Percentiles rank a stretch among this genome's conserved stretches.
phyloP scores from a whole-genome alignment of 2,329 filamentous ascomycete species.

The Atkinsonella texensis region DNA sequence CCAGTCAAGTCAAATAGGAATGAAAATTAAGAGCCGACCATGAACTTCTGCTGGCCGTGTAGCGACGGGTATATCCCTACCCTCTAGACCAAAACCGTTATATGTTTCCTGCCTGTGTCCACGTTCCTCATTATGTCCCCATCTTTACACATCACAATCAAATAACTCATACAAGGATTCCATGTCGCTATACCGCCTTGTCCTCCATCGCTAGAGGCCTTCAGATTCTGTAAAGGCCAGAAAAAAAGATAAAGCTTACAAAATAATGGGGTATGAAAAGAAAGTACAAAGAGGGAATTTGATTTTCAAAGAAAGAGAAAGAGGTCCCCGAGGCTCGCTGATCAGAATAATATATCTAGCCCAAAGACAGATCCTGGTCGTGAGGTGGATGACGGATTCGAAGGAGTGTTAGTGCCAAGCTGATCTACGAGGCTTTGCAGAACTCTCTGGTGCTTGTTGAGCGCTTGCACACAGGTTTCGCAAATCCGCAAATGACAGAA shows the following conservation, averaged over 20 bases:
- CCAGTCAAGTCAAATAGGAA: neutral
- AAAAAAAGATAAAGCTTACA: neutral
- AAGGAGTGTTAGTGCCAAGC: slow-evolving; percentile 8
- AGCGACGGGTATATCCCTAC: neutral
- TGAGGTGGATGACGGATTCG: slow-evolving; percentile 11
- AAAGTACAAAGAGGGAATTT: neutral
- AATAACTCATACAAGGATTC: neutral
- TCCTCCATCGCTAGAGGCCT: neutral
- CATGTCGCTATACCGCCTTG: neutral
- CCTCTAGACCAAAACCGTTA: neutral
- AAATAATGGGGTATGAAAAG: neutral
- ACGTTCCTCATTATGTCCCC: neutral
- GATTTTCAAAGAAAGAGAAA: neutral
- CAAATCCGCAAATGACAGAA: slow-evolving; percentile 43
- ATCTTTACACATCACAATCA: neutral
- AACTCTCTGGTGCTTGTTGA: slow-evolving; percentile 30
- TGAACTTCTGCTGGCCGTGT: neutral
- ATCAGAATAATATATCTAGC: neutral
- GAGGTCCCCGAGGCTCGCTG: neutral
- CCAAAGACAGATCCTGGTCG: slow-evolving; percentile 13
- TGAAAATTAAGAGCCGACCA: neutral
- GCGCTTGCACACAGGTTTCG: slow-evolving; percentile 29
- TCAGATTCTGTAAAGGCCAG: neutral
- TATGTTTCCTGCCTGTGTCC: neutral
- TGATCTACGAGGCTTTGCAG: slow-evolving; percentile 29